Conservation (phyloP, 192 early-diverging fungal species). For the Chytriomyces sp. region DNA sequence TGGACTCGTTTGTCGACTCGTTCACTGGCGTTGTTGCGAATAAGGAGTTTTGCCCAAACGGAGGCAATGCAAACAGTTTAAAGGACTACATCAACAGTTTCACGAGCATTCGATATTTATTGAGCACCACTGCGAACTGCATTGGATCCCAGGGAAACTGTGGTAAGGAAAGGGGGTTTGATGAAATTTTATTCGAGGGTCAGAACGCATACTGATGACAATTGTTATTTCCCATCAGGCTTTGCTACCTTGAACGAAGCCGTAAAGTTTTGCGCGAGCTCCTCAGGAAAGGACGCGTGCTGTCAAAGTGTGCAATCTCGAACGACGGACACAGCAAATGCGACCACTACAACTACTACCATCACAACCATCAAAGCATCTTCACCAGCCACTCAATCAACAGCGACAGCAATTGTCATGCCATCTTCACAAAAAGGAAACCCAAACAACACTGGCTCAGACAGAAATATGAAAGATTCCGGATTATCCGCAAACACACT, state of each 20-base stretch:
- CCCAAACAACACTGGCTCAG: neutral
- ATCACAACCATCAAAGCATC: neutral
- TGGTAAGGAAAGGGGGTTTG: neutral
- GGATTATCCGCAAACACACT: neutral
- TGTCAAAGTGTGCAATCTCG: too few relatives aligned
- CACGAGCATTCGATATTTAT: neutral
- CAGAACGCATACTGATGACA: neutral
- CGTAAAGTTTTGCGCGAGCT: neutral
- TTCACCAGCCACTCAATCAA: neutral
- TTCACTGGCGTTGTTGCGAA: neutral
- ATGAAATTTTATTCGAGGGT: neutral
- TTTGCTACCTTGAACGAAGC: slow-evolving; percentile 1
- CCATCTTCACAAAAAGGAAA: neutral
- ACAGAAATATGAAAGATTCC: neutral
- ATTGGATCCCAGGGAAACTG: neutral
- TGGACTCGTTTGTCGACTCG: slow-evolving; percentile 7
- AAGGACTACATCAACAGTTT: neutral
- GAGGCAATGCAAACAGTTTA: neutral
- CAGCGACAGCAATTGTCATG: too few relatives aligned
- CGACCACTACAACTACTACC: slow-evolving; percentile 1
- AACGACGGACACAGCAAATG: neutral
- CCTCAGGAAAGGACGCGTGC: neutral
- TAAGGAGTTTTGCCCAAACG: neutral
- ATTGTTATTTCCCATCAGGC: too few relatives aligned
- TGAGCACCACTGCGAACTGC: neutral